Base-by-base conservation (phyloP, 2,329 filamentous ascomycete species). In the Alternaria infectoria region DNA sequence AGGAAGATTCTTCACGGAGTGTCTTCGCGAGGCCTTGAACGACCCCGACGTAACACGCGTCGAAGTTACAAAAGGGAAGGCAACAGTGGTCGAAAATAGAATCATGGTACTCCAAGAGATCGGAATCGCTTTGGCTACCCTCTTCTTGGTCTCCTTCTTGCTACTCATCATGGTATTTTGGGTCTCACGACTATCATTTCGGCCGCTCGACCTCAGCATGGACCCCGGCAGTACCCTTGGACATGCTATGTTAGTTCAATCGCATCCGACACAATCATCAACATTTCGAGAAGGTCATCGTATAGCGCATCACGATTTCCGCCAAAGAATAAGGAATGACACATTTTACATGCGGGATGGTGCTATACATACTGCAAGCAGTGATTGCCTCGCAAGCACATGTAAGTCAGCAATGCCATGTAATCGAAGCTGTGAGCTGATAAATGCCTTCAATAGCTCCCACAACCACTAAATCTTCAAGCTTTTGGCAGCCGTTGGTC, bases 201-300 rank as follows among this genome's bases (percentile, higher is more conserved):
- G 66, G 32, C 66, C 69, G n/a, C 63, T 71, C 25, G 45, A 69
- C 26, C 56, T 73, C 5, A 51, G 21, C 50, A 56, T 62, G 5
- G 70, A 73, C 52, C 70, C 68, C 17, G 54, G 55, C 5, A 72
- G 67, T 19, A 61, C 66, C 17, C 50, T 72, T 15, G 66, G 68
- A 6, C 36, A 69, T 30, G 49, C 52, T 43, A 23, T 62, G n/a
- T 28, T 71, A 19, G 32, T 69, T 6, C 25, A 57, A 8, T 7
- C 8, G 47, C 59, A 52, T 3, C n/a, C 36, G 4, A 50, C 45
- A 6, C 43, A 43, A 6, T 47, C 49, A 15, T 55, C 54, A 6
- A 59, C 58, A 4, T 46, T 71, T 13, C 60, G 60, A n/a, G 28
- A 25, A 5, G 49, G 32, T 36, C 49, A 52, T 36, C 49, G 28